Conservation (phyloP, 1,284 basidiomycete species). For the Kwoniella shivajii region DNA sequence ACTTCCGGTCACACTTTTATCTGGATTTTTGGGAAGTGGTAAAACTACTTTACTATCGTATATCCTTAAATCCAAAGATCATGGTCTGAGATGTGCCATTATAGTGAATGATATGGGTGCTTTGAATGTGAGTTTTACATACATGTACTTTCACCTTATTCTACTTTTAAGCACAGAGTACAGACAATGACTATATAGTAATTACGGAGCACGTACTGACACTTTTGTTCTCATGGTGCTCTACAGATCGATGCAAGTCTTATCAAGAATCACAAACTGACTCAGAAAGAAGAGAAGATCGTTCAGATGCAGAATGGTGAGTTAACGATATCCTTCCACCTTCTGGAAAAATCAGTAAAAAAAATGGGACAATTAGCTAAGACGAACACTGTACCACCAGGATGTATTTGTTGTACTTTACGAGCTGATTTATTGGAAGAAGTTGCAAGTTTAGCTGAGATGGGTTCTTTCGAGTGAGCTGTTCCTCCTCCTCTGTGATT, state of each 20-base stretch:
- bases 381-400: slow-evolving; percentile 15
- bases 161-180: not conserved
- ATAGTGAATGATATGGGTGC: slow-evolving; percentile 58
- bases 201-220: no score
- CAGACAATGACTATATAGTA: not conserved
- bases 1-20: slow-evolving; percentile 57
- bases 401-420: slow-evolving; percentile 59
- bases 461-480: slow-evolving; percentile 50
- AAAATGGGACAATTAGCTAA: no score
- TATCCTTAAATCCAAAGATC: slow-evolving; percentile 55
- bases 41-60: slow-evolving; percentile 57
- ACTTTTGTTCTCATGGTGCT: no score
- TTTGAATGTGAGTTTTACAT: slow-evolving; percentile 32
- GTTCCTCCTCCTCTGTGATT: not conserved
- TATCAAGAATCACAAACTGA: slow-evolving; percentile 53
- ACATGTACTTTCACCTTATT: not conserved
- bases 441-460: slow-evolving; percentile 53
- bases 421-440: slow-evolving; percentile 58
- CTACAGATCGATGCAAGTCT: slow-evolving; percentile 57
- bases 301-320: slow-evolving; percentile 56
- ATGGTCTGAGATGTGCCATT: slow-evolving; percentile 53
- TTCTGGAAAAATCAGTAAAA: no score
- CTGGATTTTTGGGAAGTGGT: slow-evolving; percentile 57
- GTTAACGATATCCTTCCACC: no score
- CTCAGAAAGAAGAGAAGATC: slow-evolving; percentile 54